Evolutionary conservation across 495 filamentous ascomycete species (phyloP), one percentile per base, ranked within the genome.

Genomic region (Penicillium samsonianum): DNA sequence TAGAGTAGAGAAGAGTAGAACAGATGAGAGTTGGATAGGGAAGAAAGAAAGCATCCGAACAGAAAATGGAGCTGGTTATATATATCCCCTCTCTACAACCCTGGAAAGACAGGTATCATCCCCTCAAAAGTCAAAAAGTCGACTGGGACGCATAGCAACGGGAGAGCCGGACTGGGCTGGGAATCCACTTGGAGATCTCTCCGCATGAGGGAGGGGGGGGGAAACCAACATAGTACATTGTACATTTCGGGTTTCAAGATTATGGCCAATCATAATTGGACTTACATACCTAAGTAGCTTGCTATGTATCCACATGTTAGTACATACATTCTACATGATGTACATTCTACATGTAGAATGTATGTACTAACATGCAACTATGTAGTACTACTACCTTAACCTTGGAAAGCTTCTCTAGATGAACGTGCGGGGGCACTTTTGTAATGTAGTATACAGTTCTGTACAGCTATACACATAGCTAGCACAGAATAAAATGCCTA

Each of bases 191-290:
- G 22, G 49, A 43, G 23, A 23, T 49, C 58, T 66, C 64, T 64
- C 64, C 64, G 64, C 64, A 66, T 31, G 64, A 66, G 64, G 64
- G 60, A 63, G 56, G 43, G 20, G 23, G 35, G 60, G 43, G 53
- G 54, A 51, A 25, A n/a, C n/a, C n/a, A n/a, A 25, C 4, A 4
- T 25, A 25, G 55, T 26, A 17, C 17, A 5, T n/a, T 4, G 3
- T 23, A 12, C 20, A 22, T 44, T 19, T 28, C 44, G 16, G 17
- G 1, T 19, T 22, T 22, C 9, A 46, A 44, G n/a, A 31, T 22
- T 31, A 41, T 54, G 43, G 64, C 55, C 58, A 53, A 55, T 63
- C 50, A 52, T 60, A 19, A 26, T 17, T 12, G 19, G 17, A 28
- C 20, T 37, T 20, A 19, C 25, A n/a, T n/a, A n/a, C n/a, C n/a